These are phyloP conservation scores for Pleurozium schreberi DNA, from an alignment of 225 moss, liverwort and hornwort genomes.

Conservation along the genomic window DNA sequence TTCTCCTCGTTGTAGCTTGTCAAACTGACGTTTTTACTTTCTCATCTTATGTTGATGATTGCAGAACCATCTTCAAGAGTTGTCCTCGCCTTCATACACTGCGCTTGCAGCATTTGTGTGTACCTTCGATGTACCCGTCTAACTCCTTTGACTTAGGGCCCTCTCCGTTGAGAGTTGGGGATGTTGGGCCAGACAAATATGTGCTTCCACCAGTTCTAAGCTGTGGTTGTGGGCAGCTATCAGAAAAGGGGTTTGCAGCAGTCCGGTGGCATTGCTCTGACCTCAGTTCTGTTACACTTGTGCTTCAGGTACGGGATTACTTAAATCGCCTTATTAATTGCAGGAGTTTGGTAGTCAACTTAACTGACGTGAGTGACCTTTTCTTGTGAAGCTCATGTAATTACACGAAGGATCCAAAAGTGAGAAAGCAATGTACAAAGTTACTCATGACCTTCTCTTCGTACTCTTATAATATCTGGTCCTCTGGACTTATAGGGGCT, in stretches of 20 bases:
- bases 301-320: constrained; percentile 45
- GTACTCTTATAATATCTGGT: background rate
- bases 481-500: background rate
- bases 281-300: constrained; percentile 62
- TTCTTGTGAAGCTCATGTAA: background rate
- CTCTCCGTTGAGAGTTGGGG: constrained; percentile 42
- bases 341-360: background rate
- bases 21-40: background rate
- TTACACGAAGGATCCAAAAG: background rate
- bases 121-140: constrained; percentile 42
- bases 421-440: background rate
- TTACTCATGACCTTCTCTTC: background rate
- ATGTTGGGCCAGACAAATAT: constrained; percentile 36
- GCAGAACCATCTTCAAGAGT: constrained; percentile 57
- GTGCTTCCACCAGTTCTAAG: constrained; percentile 36
- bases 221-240: constrained; percentile 66
- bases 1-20: background rate
- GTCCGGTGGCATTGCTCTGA: constrained; percentile 52
- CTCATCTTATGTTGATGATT: background rate
- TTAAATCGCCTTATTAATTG: background rate
- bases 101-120: constrained; percentile 67
- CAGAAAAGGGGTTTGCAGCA: constrained; percentile 58
- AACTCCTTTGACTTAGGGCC: constrained; percentile 37
- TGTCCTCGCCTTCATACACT: constrained; percentile 69
- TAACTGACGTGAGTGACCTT: background rate